Conservation (phyloP, 1,284 basidiomycete species). For the Naganishia liquefaciens region DNA sequence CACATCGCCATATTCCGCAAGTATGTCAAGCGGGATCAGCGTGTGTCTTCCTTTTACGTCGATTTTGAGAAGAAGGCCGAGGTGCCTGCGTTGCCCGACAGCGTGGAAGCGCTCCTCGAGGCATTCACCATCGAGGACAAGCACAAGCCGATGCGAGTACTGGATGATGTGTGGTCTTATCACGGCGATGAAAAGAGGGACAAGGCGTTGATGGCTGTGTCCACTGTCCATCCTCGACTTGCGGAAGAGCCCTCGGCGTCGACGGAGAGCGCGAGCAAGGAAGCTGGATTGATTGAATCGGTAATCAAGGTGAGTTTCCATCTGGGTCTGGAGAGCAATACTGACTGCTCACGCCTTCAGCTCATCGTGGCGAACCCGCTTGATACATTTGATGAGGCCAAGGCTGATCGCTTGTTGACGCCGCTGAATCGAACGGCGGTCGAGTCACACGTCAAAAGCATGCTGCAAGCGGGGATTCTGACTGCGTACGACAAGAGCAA, state of each 20-base stretch:
- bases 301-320: constrained; percentile 24
- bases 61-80: constrained; percentile 8
- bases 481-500: constrained; percentile 20
- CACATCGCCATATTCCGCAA: constrained; percentile 25
- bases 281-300: constrained; percentile 18
- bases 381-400: constrained; percentile 7
- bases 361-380: constrained; percentile 21
- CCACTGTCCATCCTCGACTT: not conserved
- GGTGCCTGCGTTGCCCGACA: constrained; percentile 3
- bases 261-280: not conserved
- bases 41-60: constrained; percentile 6
- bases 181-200: constrained; percentile 26
- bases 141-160: constrained; percentile 3
- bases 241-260: not conserved
- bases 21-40: constrained; percentile 26
- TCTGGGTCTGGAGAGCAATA: too few species aligned
- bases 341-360: not conserved
- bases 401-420: constrained; percentile 21
- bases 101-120: not conserved
- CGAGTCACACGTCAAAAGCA: constrained; percentile 6
- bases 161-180: constrained; percentile 13
- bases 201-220: constrained; percentile 17
- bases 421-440: constrained; percentile 2
- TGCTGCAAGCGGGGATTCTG: constrained; percentile 18
- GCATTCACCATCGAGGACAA: constrained; percentile 7